Evolutionary conservation across 2,329 filamentous ascomycete genomes (phyloP).

Genomic region (Trichoderma koningii): DNA sequence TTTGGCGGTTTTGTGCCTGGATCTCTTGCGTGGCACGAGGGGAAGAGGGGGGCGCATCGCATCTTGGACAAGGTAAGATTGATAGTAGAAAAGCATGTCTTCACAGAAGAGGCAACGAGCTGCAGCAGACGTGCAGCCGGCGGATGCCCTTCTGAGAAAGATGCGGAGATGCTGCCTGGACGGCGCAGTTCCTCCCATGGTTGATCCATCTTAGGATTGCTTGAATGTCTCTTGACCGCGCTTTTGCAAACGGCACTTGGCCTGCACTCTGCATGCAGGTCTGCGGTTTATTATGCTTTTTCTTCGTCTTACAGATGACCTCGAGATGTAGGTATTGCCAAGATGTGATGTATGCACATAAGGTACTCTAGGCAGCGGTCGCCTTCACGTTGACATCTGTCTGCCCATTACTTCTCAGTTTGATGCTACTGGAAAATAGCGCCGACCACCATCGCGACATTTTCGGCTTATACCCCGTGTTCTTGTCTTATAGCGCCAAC

Average conservation of each 20-base stretch:
- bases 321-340: too few relatives aligned
- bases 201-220: not conserved
- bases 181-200: too few relatives aligned
- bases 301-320: too few relatives aligned
- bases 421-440: not conserved
- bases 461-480: constrained; percentile 13
- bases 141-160: constrained; percentile 14
- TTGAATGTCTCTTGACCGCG: not conserved
- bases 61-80: not conserved
- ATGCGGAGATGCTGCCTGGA: constrained; percentile 23
- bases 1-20: constrained; percentile 9
- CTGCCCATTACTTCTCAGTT: not conserved
- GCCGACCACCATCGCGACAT: not conserved
- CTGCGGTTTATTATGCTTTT: not conserved
- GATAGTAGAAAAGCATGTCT: not conserved
- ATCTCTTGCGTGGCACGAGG: too few relatives aligned
- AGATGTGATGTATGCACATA: not conserved
- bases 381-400: not conserved
- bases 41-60: too few relatives aligned
- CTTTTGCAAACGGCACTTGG: not conserved
- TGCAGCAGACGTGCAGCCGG: constrained; percentile 13
- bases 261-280: not conserved
- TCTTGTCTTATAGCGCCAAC: constrained; percentile 4
- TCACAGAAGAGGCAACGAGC: not conserved
- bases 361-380: not conserved